Percentiles rank a stretch among this genome's conserved stretches.
phyloP scores from a whole-genome alignment of 148 eudicot species.

The Talinum fruticosum region DNA sequence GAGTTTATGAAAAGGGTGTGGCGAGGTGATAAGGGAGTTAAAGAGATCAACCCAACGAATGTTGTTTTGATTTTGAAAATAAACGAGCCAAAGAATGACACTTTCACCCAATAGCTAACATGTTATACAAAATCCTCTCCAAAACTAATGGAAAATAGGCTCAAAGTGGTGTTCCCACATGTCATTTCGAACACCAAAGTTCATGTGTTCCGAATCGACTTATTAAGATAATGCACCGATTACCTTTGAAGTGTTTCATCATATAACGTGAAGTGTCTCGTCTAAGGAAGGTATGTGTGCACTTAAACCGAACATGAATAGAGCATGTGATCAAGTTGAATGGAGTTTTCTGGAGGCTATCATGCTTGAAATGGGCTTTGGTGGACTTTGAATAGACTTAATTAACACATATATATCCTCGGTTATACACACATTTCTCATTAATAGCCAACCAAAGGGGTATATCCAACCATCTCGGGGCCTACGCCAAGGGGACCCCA shows the following conservation, averaged over 20 bases:
- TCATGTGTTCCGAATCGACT: too few species aligned
- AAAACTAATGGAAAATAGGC: too few species aligned
- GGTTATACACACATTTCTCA: background rate
- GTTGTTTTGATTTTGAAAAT: background rate
- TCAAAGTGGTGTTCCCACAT: too few species aligned
- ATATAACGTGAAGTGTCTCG: background rate
- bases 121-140: background rate
- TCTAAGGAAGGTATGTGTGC: background rate
- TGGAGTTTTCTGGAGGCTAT: background rate
- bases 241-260: background rate
- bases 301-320: background rate
- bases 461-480: background rate
- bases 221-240: background rate
- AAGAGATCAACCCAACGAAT: too few species aligned
- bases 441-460: background rate
- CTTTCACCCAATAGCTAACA: background rate
- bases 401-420: background rate
- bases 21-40: too few species aligned
- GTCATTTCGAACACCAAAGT: too few species aligned
- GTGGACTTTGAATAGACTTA: background rate
- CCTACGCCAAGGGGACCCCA: constrained; percentile 2
- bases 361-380: background rate
- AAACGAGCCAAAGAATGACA: too few species aligned
- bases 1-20: background rate
- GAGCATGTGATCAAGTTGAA: background rate